Evolutionary conservation across 768 basidiomycete species (phyloP).

Genomic region (Mycena rebaudengoi): DNA sequence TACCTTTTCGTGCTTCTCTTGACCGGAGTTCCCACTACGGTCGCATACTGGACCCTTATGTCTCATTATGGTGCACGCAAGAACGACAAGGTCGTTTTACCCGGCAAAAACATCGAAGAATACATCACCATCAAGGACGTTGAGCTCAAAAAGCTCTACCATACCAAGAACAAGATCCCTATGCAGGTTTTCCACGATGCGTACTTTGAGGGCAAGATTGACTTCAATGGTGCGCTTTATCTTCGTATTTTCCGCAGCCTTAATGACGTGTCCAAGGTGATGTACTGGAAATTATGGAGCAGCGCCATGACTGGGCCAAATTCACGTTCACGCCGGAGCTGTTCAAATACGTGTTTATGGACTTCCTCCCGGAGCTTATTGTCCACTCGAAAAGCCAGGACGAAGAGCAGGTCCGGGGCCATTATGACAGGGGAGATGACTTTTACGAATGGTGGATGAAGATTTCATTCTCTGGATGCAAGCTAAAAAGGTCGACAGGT

Average conservation of each 20-base stretch:
- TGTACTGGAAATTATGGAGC: conserved; percentile 91
- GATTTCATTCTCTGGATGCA: background rate
- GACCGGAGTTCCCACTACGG: conserved; percentile 76
- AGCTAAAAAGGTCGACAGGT: conserved; percentile 54
- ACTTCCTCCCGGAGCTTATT: conserved; percentile 93
- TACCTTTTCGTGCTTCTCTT: conserved; percentile 83
- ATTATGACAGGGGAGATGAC: conserved; percentile 98
- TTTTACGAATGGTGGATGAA: conserved; percentile 84
- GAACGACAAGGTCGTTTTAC: conserved; percentile 87
- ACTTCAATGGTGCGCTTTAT: conserved; percentile 82
- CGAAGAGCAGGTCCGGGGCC: conserved; percentile 93
- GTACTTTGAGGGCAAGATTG: conserved; percentile 95
- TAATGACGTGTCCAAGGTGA: conserved; percentile 65
- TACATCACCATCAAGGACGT: conserved; percentile 92
- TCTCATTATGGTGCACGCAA: conserved; percentile 82
- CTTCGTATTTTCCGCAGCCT: background rate
- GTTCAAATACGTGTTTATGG: conserved; percentile 92
- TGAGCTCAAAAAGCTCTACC: conserved; percentile 81
- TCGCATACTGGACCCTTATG: conserved; percentile 91
- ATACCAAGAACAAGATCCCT: conserved; percentile 90
- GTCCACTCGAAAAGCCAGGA: conserved; percentile 92
- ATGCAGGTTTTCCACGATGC: conserved; percentile 99
- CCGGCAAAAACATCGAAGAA: conserved; percentile 85
- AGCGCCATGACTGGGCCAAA: conserved; percentile 94
- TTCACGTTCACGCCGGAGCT: conserved; percentile 91